Evolutionary conservation across 768 basidiomycete genomes (phyloP).

Genomic region (Termitomyces sp.): DNA sequence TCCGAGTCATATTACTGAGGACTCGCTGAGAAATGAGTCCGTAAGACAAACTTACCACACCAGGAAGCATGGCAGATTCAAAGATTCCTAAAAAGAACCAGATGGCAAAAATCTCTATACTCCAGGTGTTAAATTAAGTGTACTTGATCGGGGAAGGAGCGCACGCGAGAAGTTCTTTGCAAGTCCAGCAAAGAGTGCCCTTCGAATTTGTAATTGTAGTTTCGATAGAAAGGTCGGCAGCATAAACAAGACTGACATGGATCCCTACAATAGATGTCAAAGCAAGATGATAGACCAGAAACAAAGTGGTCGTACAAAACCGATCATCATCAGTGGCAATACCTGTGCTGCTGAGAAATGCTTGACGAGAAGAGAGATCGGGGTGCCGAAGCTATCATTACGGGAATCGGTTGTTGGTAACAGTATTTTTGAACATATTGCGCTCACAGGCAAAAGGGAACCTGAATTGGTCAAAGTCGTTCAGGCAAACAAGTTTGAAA

Average conservation of each 20-base stretch:
- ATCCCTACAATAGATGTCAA: slow-evolving; percentile 26
- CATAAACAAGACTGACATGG: slow-evolving; percentile 29
- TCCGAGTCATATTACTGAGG: not conserved
- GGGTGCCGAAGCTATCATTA: slow-evolving; percentile 40
- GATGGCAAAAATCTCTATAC: slow-evolving; percentile 42
- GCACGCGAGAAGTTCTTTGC: slow-evolving; percentile 45
- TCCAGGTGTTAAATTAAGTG: not conserved
- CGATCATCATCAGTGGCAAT: slow-evolving; percentile 46
- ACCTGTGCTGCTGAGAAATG: slow-evolving; percentile 44
- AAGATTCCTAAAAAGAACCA: slow-evolving; percentile 50
- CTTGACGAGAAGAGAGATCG: slow-evolving; percentile 48
- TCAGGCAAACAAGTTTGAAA: not conserved
- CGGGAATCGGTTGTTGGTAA: not conserved
- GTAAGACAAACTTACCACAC: slow-evolving; percentile 28
- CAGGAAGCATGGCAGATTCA: slow-evolving; percentile 48
- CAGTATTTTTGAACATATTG: not conserved
- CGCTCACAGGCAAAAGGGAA: slow-evolving; percentile 43
- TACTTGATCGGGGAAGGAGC: not conserved
- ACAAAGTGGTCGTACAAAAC: slow-evolving; percentile 35
- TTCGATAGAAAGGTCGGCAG: not conserved
- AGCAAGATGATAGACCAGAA: not conserved
- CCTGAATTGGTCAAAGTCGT: slow-evolving; percentile 21
- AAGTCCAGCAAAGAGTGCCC: slow-evolving; percentile 42
- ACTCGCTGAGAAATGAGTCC: not conserved
- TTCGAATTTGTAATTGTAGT: slow-evolving; percentile 11